These are phyloP conservation scores for Cercophora newfieldiana DNA, from an alignment of 495 filamentous ascomycete species.

Conservation along the genomic window DNA sequence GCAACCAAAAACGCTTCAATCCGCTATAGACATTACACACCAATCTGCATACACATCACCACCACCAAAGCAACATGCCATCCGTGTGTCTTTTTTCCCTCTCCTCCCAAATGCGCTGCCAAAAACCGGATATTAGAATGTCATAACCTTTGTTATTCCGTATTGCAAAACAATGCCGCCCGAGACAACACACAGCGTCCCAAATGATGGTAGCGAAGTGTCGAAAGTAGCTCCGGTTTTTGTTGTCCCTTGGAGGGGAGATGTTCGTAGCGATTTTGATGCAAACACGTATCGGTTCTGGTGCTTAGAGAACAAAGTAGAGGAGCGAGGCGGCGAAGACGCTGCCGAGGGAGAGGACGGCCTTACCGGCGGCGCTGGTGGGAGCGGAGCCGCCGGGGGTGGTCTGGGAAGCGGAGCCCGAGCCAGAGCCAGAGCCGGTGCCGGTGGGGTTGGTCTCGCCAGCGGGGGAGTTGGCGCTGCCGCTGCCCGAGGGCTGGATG, in stretches of 20 bases:
- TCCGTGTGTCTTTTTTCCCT: background rate
- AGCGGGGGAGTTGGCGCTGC: conserved; percentile 3
- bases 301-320: conserved; percentile 33
- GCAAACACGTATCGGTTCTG: background rate
- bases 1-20: background rate
- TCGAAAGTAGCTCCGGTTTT: conserved; percentile 24
- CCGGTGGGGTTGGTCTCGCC: conserved; percentile 17
- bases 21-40: background rate
- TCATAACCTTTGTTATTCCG: background rate
- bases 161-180: background rate
- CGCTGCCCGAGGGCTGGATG: conserved; percentile 17
- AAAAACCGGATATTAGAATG: conserved; percentile 3
- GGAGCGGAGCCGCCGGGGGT: conserved; percentile 11
- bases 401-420: conserved; percentile 7
- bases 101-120: background rate
- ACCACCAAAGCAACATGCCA: background rate
- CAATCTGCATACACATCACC: background rate
- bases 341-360: conserved; percentile 21
- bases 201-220: conserved; percentile 31
- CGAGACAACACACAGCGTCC: background rate
- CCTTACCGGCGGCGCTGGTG: conserved; percentile 28
- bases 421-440: conserved; percentile 6
- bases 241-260: background rate
- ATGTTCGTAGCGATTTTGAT: conserved; percentile 5
- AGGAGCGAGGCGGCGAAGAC: conserved; percentile 29